Conservation (phyloP, 129 eudicot species). For the Centaurea solstitialis region DNA sequence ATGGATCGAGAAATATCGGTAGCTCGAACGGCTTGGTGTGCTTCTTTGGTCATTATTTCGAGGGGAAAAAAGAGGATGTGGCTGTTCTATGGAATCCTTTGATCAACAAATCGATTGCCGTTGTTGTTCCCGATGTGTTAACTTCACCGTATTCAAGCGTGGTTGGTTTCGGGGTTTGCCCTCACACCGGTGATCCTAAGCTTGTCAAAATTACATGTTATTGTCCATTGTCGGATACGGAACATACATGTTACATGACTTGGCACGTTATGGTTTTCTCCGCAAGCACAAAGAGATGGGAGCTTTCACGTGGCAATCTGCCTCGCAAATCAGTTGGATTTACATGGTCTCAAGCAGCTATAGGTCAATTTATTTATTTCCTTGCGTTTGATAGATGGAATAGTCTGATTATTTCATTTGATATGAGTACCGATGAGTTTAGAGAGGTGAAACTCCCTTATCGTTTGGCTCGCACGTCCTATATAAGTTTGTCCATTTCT, state of each 20-base stretch:
- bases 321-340: not conserved
- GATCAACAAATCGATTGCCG: not conserved
- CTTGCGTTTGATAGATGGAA: not conserved
- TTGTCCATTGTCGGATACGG: not conserved
- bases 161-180: conserved; percentile 44
- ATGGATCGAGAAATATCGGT: not conserved
- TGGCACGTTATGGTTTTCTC: conserved; percentile 6
- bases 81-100: not conserved
- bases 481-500: not conserved
- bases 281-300: not conserved
- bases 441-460: not conserved
- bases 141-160: conserved; percentile 5
- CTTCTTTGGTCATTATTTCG: not conserved
- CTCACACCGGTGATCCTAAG: not conserved
- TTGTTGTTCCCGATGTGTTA: not conserved
- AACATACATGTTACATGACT: not conserved
- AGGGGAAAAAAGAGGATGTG: not conserved
- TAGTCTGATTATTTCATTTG: conserved; percentile 4
- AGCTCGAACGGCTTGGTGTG: not conserved
- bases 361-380: conserved; percentile 1
- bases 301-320: not conserved
- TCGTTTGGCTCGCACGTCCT: not conserved
- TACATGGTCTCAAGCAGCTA: too few relatives aligned
- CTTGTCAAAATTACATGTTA: not conserved
- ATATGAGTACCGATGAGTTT: conserved; percentile 8